Evolutionary conservation across 1,284 basidiomycete genomes (phyloP), one percentile per base, ranked within the genome.

Genomic region (Ustilago tritici): DNA sequence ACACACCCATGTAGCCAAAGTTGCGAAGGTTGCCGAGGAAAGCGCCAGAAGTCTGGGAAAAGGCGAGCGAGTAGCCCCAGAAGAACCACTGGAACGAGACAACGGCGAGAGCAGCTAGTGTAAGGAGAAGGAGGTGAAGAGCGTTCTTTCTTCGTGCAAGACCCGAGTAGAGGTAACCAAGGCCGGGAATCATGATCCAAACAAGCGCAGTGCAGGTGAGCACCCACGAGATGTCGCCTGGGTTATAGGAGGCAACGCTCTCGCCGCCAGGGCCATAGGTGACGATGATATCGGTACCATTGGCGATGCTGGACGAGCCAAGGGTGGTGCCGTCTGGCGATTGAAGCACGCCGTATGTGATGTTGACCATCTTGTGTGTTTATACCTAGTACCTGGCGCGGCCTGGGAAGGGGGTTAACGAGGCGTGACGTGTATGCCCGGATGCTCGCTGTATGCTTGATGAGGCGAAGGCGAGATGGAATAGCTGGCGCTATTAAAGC

Each of bases 91-190:
- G 94, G 88, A 97, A 76, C 46, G 61, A 72, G 23, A 73, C 80
- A 31, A 85, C 82, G 62, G 83, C 83, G 55, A 85, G 82, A 0
- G 84, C 79, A 36, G 82, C 80, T 38, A 90, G 84, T 12, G 88
- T 88, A 52, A 89, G 85, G 78, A 89, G 88, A 3, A 89, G 82
- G 14, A 89, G 86, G 50, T 87, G 87, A 11, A 89, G 85, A 1
- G 89, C 89, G 71, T 89, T 89, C 78, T 89, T 89, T 46, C 94
- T 89, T 61, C 93, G 90, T 19, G 92, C 91, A 14, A 95, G 89
- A 70, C 94, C 94, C 47, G 94, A 94, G 87, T 96, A 96, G 35
- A 95, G 91, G 88, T 95, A 95, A 2, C 76, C 89, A 87, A 79
- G 81, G 41, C 78, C 92, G 91, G 65, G 92, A 91, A 77, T 93